Conservation (phyloP, 306 rosid species). For the Prunus armeniaca region DNA sequence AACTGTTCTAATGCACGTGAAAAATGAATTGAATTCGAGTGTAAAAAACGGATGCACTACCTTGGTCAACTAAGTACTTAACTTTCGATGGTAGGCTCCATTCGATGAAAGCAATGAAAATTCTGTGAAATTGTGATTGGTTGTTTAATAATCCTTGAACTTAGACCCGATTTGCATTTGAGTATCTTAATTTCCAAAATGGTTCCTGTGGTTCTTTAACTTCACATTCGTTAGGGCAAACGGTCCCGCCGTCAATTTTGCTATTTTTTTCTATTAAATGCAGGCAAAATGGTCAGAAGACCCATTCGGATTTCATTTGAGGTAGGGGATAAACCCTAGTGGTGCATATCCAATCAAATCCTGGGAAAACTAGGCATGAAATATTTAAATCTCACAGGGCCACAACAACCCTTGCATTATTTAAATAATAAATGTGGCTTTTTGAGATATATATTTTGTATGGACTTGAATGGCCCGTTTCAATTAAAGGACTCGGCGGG, state of each 20-base stretch:
- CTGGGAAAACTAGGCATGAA: neutral
- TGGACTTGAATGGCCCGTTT: conserved; percentile 3
- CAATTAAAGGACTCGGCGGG: neutral
- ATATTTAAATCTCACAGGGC: neutral
- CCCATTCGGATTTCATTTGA: conserved; percentile 1
- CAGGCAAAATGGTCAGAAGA: neutral
- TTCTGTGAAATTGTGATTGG: neutral
- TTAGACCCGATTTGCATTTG: no score
- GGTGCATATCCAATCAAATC: neutral
- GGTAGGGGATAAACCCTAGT: neutral
- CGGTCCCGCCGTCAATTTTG: no score
- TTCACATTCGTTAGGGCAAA: no score
- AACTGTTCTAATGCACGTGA: no score
- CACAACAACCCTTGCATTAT: neutral
- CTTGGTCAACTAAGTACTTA: no score
- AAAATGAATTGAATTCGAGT: no score
- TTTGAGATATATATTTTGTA: neutral
- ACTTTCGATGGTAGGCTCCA: neutral
- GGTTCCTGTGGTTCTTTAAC: no score
- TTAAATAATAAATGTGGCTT: neutral
- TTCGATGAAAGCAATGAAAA: neutral
- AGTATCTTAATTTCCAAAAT: no score
- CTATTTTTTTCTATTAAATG: no score
- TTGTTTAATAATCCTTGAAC: no score
- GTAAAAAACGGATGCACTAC: no score